Conservation (phyloP, 108 stramenopile genomes). For the Cyclotella sp. region DNA sequence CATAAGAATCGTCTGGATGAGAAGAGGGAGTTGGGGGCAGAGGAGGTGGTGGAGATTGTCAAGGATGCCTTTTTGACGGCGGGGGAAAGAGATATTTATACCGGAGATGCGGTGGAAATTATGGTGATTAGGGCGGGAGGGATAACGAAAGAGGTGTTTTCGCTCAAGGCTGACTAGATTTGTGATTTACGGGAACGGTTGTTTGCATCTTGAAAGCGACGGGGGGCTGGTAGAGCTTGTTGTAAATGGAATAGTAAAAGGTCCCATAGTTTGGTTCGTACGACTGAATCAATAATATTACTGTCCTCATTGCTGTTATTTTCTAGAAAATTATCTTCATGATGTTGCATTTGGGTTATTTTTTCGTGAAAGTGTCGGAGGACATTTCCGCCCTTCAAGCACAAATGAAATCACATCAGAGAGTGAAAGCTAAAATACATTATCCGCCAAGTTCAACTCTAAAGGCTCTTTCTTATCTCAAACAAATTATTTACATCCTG, state of each 20-base stretch:
- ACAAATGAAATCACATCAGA: too few relatives aligned
- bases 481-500: constrained; percentile 25
- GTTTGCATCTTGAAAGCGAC: too few relatives aligned
- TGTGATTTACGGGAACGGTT: not conserved
- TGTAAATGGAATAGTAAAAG: too few relatives aligned
- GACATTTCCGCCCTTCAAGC: too few relatives aligned
- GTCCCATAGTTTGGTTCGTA: too few relatives aligned
- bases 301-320: too few relatives aligned
- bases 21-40: constrained; percentile 80
- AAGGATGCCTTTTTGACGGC: constrained; percentile 97
- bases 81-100: constrained; percentile 98
- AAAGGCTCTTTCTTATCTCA: constrained; percentile 9
- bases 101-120: constrained; percentile 97
- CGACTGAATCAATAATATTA: too few relatives aligned
- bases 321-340: too few relatives aligned
- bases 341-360: too few relatives aligned
- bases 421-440: too few relatives aligned
- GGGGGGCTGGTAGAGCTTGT: too few relatives aligned
- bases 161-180: constrained; percentile 92
- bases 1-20: constrained; percentile 93
- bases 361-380: too few relatives aligned
- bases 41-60: constrained; percentile 93
- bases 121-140: constrained; percentile 89
- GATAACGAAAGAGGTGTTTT: constrained; percentile 78
- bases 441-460: not conserved